Evolutionary conservation across 2,329 filamentous ascomycete species (phyloP).

Genomic region (Talaromyces islandicus): DNA sequence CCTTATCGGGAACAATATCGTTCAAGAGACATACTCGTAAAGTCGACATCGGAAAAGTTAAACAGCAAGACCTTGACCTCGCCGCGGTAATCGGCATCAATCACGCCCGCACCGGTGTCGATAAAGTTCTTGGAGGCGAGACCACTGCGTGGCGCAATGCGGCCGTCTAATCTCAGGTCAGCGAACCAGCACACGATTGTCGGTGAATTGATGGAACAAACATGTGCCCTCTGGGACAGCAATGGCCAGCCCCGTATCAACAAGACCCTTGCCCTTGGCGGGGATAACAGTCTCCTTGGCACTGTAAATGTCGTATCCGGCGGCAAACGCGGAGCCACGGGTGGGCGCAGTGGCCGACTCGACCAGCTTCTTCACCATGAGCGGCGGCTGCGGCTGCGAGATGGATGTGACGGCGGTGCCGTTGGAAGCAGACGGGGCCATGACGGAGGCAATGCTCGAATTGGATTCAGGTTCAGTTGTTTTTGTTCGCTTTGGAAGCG

Average conservation of each 20-base stretch:
- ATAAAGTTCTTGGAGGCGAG: conserved; percentile 93
- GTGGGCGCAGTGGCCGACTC: conserved; percentile 75
- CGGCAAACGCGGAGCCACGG: conserved; percentile 80
- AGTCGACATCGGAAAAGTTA: conserved; percentile 81
- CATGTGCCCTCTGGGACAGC: conserved; percentile 86
- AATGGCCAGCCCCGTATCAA: conserved; percentile 87
- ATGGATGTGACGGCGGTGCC: conserved; percentile 28
- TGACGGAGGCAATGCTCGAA: conserved; percentile 20
- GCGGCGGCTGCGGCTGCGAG: conserved; percentile 52
- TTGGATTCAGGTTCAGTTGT: conserved; percentile 14
- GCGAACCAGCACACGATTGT: not conserved
- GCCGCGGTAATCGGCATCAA: conserved; percentile 94
- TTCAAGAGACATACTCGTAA: conserved; percentile 39
- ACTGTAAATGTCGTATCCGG: conserved; percentile 89
- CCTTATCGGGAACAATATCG: no score
- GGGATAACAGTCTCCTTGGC: conserved; percentile 70
- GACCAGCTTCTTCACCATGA: conserved; percentile 85
- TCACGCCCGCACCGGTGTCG: conserved; percentile 91
- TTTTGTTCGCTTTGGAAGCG: conserved; percentile 75
- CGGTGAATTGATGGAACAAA: conserved; percentile 31
- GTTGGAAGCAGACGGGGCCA: conserved; percentile 19
- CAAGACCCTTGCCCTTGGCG: conserved; percentile 73
- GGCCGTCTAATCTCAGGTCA: conserved; percentile 60
- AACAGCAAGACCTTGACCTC: conserved; percentile 92
- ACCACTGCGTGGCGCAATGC: conserved; percentile 84